These are phyloP conservation scores for Talaromyces nanjingensis DNA, from an alignment of 495 filamentous ascomycete species.

Conservation along the genomic window DNA sequence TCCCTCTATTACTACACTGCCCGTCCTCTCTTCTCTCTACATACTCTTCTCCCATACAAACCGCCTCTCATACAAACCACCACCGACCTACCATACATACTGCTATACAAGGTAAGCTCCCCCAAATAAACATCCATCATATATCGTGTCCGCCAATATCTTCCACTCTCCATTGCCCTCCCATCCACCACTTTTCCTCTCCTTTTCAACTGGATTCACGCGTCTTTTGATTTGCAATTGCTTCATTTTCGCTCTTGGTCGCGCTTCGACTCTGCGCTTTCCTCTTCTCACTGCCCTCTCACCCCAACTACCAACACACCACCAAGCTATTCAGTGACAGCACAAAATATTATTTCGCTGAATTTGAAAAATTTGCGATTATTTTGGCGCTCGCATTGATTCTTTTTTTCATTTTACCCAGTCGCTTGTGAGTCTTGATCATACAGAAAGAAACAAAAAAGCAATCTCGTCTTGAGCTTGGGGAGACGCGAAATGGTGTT, in stretches of 20 bases:
- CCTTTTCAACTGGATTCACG: conserved; percentile 14
- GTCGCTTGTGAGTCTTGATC: background rate
- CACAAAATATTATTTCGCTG: background rate
- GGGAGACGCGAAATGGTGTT: conserved; percentile 8
- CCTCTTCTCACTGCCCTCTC: background rate
- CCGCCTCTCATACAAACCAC: conserved; percentile 56
- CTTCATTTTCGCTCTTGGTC: conserved; percentile 21
- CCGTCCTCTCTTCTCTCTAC: conserved; percentile 23
- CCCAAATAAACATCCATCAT: conserved; percentile 20
- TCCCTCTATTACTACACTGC: conserved; percentile 15
- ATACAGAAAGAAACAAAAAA: background rate
- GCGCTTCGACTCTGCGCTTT: conserved; percentile 15
- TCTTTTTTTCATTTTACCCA: background rate
- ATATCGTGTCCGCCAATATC: conserved; percentile 9
- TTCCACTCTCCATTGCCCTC: conserved; percentile 10
- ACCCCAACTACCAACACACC: background rate
- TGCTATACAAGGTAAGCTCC: conserved; percentile 38
- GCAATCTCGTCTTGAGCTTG: background rate
- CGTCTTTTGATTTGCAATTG: conserved; percentile 14
- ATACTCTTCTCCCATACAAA: conserved; percentile 44
- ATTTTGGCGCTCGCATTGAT: background rate
- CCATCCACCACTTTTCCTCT: conserved; percentile 27
- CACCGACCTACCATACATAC: conserved; percentile 40
- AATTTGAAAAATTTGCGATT: background rate
- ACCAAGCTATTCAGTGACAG: background rate